Evolutionary conservation across 345 rosid species (phyloP), one percentile per base, ranked within the genome.

Genomic region (Hypericum androsaemum): DNA sequence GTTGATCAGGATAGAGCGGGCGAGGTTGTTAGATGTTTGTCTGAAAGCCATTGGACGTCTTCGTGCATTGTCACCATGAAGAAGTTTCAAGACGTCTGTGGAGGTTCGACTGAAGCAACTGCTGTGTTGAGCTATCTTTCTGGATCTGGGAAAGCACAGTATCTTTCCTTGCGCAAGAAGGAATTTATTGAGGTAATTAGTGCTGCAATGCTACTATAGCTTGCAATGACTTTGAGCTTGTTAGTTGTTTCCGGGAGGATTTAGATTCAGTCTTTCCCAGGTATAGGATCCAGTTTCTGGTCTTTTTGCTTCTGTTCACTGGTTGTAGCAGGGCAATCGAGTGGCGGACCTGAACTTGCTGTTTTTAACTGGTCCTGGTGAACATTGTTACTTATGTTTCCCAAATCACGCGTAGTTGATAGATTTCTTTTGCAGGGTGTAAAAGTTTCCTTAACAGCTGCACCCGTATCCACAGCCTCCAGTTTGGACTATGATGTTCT

Each of bases 401-500:
- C n/a, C n/a, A n/a, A n/a, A n/a, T n/a, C n/a, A n/a, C n/a, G n/a
- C n/a, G n/a, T n/a, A 22, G 32, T 1, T 22, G 4, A 22, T 22
- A 22, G 32, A 22, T 22, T 22, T 22, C 32, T 22, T 11, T 58
- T 65, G 48, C 79, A 86, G 98, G 96, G 95, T 51, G 67, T 90
- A 62, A 84, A 90, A 68, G 79, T 89, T 53, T 86, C 87, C 45
- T 69, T 89, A 40, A 71, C 87, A 22, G 46, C 77, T 28, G 74
- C 74, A 45, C 62, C 76, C 12, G 77, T 77, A 60, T 69, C 87
- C 14, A 38, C 61, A 37, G 37, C 78, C 62, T 76, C 96, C 40
- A 76, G 70, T 43, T 72, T 86, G 64, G 98, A 87, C 62, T 72
- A 58, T 54, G 89, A 90, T 43, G 55, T 80, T 60, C 75, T 90